Base-by-base conservation (phyloP, 768 basidiomycete genomes). In the Pleurotus cornucopiae region DNA sequence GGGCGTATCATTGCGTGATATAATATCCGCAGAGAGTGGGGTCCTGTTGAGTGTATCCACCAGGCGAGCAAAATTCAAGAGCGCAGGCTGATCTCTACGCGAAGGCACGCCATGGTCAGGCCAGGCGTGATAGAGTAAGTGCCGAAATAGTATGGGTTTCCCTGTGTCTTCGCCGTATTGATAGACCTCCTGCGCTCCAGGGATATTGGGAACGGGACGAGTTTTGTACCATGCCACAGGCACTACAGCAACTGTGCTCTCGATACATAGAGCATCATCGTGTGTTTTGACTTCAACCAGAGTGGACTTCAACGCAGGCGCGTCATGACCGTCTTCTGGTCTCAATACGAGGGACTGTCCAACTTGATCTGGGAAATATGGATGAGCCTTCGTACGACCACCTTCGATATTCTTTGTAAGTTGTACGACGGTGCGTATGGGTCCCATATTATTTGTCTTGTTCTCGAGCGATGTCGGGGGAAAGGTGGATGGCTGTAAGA, bases 21-120 rank as follows among this genome's bases (percentile, higher is more conserved):
- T 25, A 45, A 58, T 62, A 55, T 69, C 66, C 34, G 60, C 49
- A 7, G 69, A 60, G 21, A 63, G 61, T 11, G 73, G 56, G 41
- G 73, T 76, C 58, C 77, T 79, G 68, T 91, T 91, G 44, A 75
- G 70, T 5, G 62, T 64, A 61, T 90, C 86, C 21, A 86, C 88
- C n/a, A 88, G 77, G 6, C 73, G 74, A 44, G 85, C 60, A 64
- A 92, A 91, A 20, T 70, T 69, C 23, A 90, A 68, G 13, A 92
- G 71, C 41, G 78, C 80, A n/a, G 71, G 73, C 41, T 78, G 79
- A 58, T 91, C 82, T 56, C 81, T 73, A 37, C 73, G 73, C 40
- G 76, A 67, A 7, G 91, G 91, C n/a, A 93, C 82, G 23, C 90
- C 88, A 61, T 91, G 84, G 67, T 94, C 91, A 13, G 91, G 91